Percentiles rank a stretch among this genome's conserved stretches.
Evolutionary conservation across 192 early-diverging fungal species (phyloP).

Genomic region (Coemansia sp.): DNA sequence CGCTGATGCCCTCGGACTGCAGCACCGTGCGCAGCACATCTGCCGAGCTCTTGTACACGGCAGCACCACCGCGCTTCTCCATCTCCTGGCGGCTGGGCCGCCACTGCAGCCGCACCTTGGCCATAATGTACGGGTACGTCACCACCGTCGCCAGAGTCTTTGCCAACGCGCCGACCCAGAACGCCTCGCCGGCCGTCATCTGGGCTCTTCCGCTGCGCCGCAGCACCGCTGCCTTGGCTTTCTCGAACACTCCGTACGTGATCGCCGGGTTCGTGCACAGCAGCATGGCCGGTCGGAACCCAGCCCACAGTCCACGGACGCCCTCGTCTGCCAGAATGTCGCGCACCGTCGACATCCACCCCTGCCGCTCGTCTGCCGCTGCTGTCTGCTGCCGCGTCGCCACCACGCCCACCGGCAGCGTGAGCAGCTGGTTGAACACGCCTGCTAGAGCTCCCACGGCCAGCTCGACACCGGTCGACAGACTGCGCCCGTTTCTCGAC

Average conservation of each 20-base stretch:
- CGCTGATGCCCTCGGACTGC: conserved; percentile 74
- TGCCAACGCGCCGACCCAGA: conserved; percentile 87
- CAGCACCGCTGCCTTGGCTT: conserved; percentile 61
- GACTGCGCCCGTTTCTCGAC: conserved; percentile 30
- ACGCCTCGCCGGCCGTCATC: conserved; percentile 80
- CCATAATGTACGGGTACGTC: conserved; percentile 98
- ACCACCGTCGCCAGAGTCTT: conserved; percentile 88
- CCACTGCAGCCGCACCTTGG: conserved; percentile 95
- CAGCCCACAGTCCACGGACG: conserved; percentile 80
- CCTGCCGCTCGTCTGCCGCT: conserved; percentile 58
- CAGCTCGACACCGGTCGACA: conserved; percentile 87
- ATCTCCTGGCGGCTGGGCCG: conserved; percentile 69
- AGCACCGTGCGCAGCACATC: conserved; percentile 85
- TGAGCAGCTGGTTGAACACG: conserved; percentile 81
- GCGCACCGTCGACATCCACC: conserved; percentile 62
- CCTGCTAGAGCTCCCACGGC: conserved; percentile 87
- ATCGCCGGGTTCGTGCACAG: conserved; percentile 95
- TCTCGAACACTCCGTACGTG: conserved; percentile 94
- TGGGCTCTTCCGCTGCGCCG: conserved; percentile 43
- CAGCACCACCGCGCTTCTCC: conserved; percentile 45
- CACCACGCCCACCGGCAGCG: conserved; percentile 90
- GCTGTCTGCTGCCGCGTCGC: conserved; percentile 94
- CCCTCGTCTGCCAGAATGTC: conserved; percentile 81
- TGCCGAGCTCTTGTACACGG: conserved; percentile 75
- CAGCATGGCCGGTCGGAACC: conserved; percentile 86